Percentiles rank a stretch among this genome's conserved stretches.
Conservation (phyloP, 371 early-diverging fungal genomes). For the Mucor plumbeus region DNA sequence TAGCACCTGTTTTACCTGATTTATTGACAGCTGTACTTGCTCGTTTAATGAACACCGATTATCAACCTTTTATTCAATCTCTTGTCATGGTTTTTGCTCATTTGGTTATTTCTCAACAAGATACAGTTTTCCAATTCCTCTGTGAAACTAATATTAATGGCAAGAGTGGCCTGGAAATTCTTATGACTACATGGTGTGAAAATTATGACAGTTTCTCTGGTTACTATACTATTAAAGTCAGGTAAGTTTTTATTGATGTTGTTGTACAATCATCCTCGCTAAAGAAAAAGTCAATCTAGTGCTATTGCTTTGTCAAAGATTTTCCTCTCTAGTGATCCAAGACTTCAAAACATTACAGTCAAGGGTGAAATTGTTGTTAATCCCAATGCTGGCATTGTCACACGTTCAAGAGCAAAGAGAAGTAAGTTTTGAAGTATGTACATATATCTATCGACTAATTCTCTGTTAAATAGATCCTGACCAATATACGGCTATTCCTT, state of each 20-base stretch:
- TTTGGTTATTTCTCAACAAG: slow-evolving; percentile 72
- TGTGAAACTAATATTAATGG: slow-evolving; percentile 55
- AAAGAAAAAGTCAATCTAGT: slow-evolving; percentile 40
- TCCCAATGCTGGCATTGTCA: slow-evolving; percentile 64
- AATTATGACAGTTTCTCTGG: slow-evolving; percentile 79
- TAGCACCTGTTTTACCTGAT: slow-evolving; percentile 77
- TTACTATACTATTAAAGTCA: slow-evolving; percentile 76
- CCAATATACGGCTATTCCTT: slow-evolving; percentile 77
- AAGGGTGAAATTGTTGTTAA: slow-evolving; percentile 82
- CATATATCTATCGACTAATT: neutral
- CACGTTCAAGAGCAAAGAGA: slow-evolving; percentile 61
- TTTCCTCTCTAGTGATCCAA: slow-evolving; percentile 67
- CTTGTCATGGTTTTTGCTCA: slow-evolving; percentile 89
- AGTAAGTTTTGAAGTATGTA: slow-evolving; percentile 36
- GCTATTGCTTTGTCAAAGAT: slow-evolving; percentile 81
- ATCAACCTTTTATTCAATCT: slow-evolving; percentile 83
- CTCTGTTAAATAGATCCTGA: slow-evolving; percentile 67
- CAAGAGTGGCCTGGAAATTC: slow-evolving; percentile 67
- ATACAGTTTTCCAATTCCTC: slow-evolving; percentile 74
- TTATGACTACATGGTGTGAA: slow-evolving; percentile 80
- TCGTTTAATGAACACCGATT: slow-evolving; percentile 73
- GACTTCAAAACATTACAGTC: slow-evolving; percentile 70
- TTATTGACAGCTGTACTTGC: slow-evolving; percentile 76
- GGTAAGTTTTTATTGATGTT: slow-evolving; percentile 45
- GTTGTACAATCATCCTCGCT: too few relatives aligned